These are phyloP conservation scores for Colletotrichum sublineola DNA, from an alignment of 2,329 filamentous ascomycete genomes.

Conservation along the genomic window DNA sequence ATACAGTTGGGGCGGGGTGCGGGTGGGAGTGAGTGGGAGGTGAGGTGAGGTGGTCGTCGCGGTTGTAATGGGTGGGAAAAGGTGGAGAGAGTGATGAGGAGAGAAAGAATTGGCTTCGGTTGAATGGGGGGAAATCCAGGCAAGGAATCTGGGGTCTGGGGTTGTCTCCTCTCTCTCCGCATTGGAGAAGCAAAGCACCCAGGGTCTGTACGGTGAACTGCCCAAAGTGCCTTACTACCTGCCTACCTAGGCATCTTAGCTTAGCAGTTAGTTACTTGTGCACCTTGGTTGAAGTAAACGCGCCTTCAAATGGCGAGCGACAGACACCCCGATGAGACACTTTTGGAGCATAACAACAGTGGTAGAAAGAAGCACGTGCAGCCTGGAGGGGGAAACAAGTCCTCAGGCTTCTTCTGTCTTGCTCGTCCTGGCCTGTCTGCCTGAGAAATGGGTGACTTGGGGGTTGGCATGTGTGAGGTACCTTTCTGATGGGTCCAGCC, in stretches of 20 bases:
- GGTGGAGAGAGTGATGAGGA: constrained; percentile 45
- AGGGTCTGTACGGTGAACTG: too few species aligned
- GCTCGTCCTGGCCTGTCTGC: too few species aligned
- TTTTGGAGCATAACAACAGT: neutral
- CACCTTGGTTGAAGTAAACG: neutral
- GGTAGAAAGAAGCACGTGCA: neutral
- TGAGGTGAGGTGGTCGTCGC: constrained; percentile 44
- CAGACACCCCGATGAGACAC: neutral
- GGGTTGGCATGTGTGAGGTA: constrained; percentile 40
- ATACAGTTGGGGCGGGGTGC: neutral
- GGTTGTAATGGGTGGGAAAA: constrained; percentile 51
- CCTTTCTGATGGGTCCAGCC: neutral
- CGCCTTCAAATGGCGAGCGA: neutral
- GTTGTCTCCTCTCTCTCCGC: constrained; percentile 57
- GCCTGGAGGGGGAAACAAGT: neutral
- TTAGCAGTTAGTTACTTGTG: too few species aligned
- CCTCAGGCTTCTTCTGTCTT: neutral
- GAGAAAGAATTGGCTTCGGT: constrained; percentile 46
- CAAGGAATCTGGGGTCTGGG: constrained; percentile 44
- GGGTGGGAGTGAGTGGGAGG: neutral
- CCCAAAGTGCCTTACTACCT: neutral
- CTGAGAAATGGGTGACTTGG: constrained; percentile 20
- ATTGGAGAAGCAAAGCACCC: constrained; percentile 51
- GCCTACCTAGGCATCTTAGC: neutral
- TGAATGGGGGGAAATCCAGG: constrained; percentile 42